Evolutionary conservation across 352 stramenopile species (phyloP).

Genomic region (Peronospora belbahrii): DNA sequence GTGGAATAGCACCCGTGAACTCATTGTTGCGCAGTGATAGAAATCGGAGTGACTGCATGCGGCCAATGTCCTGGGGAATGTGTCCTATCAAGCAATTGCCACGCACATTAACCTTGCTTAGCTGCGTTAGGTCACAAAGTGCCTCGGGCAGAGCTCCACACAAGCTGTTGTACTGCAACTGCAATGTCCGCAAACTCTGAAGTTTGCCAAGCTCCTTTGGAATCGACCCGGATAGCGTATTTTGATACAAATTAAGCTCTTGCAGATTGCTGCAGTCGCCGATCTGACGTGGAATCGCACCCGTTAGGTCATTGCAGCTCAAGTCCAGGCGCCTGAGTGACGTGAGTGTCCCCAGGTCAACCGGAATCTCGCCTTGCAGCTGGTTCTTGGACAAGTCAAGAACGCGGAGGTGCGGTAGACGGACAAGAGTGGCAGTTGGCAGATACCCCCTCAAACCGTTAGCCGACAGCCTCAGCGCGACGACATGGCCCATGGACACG

Average conservation of each 20-base stretch:
- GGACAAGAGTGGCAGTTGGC: conserved; percentile 31
- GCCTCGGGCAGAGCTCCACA: conserved; percentile 39
- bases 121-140: conserved; percentile 47
- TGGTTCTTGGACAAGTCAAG: conserved; percentile 81
- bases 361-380: conserved; percentile 56
- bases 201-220: conserved; percentile 47
- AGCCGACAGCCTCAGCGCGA: conserved; percentile 60
- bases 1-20: conserved; percentile 53
- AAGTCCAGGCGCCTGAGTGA: conserved; percentile 57
- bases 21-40: conserved; percentile 83
- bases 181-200: conserved; percentile 53
- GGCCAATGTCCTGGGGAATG: conserved; percentile 58
- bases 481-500: conserved; percentile 61
- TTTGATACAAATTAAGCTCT: conserved; percentile 75
- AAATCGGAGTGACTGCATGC: conserved; percentile 63
- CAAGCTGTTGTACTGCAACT: conserved; percentile 82
- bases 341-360: conserved; percentile 40
- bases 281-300: conserved; percentile 34
- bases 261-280: conserved; percentile 54
- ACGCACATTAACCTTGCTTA: conserved; percentile 64
- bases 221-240: conserved; percentile 56
- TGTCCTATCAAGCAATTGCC: conserved; percentile 68
- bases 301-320: conserved; percentile 75
- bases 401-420: conserved; percentile 57
- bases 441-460: conserved; percentile 47